phyloP scores from a whole-genome alignment of 208 protist genomes.

The Angomonas deanei region DNA sequence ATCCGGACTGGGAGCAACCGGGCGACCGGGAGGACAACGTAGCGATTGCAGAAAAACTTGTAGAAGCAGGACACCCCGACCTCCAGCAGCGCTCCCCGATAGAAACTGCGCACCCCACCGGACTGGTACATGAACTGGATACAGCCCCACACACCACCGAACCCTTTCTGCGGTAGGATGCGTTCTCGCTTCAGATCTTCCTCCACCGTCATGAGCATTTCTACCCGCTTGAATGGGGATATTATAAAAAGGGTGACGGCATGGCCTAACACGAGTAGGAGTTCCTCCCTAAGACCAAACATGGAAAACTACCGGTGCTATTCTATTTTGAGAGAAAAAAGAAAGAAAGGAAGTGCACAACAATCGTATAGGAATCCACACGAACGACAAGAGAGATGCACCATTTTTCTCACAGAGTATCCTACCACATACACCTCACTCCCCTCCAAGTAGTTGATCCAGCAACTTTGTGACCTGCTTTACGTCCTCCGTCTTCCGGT shows the following conservation, averaged over 20 bases:
- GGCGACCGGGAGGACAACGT: constrained; percentile 23
- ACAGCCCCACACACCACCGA: constrained; percentile 32
- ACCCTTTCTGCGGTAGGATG: constrained; percentile 24
- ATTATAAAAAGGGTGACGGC: constrained; percentile 16
- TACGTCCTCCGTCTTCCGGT: too few species aligned
- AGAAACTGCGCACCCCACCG: constrained; percentile 28
- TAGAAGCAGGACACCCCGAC: constrained; percentile 14
- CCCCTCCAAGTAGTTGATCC: constrained; percentile 25
- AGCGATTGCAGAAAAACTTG: constrained; percentile 25
- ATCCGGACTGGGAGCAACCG: constrained; percentile 23
- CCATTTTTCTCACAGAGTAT: background rate
- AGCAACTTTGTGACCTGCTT: constrained; percentile 8
- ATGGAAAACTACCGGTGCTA: background rate
- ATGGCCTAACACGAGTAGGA: constrained; percentile 15
- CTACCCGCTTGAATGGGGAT: constrained; percentile 24
- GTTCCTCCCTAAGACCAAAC: background rate
- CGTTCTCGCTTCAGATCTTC: constrained; percentile 28
- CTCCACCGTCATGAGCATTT: constrained; percentile 25
- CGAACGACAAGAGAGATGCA: background rate
- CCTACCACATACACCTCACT: background rate
- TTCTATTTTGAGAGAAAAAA: background rate
- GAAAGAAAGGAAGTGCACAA: background rate
- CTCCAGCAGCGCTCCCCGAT: constrained; percentile 43
- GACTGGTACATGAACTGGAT: constrained; percentile 37
- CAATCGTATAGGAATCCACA: background rate